Evolutionary conservation across 805 yeast genomes (phyloP), one percentile per base, ranked within the genome.

Genomic region (Barnettozyma sp.): DNA sequence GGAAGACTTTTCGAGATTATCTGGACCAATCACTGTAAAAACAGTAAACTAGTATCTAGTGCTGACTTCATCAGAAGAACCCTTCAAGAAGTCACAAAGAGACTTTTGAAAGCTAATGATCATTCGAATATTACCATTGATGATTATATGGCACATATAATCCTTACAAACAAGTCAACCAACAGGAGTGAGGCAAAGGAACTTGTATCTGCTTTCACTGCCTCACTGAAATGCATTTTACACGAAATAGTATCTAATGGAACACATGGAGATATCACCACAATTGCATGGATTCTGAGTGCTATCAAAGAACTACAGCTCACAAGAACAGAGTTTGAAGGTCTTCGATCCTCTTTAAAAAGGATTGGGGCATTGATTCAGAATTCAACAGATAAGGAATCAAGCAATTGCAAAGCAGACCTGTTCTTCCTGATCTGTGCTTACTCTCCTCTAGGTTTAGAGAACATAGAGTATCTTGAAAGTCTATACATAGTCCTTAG

Each of bases 1-100:
- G 43, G 49, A 11, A 10, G 38, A 2, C 50, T 73, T 5, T 59
- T 66, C 30, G 49, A 60, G 27, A 44, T 39, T 1, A 44, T 76
- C 1, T 66, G 76, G 66, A 31, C 25, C 0, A 57, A 63, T 26
- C 68, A 71, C 44, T 29, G 65, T 16, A 55, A 57, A 12, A 74
- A 71, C 41, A 34, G 47, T 5, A 60, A 61, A 14, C 68, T 62
- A 25, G 14, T 37, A 2, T 27, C 45, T 3, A 50, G 53, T 29
- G 33, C 40, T n/a, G 18, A 35, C 2, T 68, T 56, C 34, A 23
- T 62, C 4, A 23, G 36, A 2, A 20, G 28, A 4, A 30, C 53
- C 2, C 32, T 54, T 3, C 24, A 43, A 4, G 25, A 36, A 29
- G 40, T 58, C 16, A 22, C 35, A 7, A 42, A 50, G 16, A 38